Conservation (phyloP, 1,284 basidiomycete genomes). For the Naganishia liquefaciens region DNA sequence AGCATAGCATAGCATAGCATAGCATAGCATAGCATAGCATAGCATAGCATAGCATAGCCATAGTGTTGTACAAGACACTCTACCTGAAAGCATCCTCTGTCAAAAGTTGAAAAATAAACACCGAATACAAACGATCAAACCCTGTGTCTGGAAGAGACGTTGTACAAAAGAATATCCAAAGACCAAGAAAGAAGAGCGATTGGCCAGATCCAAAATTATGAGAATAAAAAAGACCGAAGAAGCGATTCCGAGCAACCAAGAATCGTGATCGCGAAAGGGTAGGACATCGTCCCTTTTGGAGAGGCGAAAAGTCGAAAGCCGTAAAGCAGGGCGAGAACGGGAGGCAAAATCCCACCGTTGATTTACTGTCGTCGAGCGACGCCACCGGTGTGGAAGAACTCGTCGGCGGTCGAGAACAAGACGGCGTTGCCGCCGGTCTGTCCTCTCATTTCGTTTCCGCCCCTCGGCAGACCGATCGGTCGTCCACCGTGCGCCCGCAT, state of each 20-base stretch:
- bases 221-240: too few relatives aligned
- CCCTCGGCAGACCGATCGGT: conserved; percentile 31
- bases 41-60: too few relatives aligned
- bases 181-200: background rate
- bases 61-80: too few relatives aligned
- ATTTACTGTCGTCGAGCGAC: background rate
- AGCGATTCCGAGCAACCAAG: background rate
- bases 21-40: too few relatives aligned
- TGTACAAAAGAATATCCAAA: background rate
- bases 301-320: conserved; percentile 9
- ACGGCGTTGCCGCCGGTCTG: conserved; percentile 33
- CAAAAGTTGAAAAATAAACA: too few relatives aligned
- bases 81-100: too few relatives aligned
- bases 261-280: background rate
- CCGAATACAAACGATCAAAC: background rate
- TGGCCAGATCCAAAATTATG: too few relatives aligned
- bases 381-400: conserved; percentile 19
- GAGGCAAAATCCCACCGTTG: background rate
- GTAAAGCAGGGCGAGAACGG: background rate
- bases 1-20: too few relatives aligned
- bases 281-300: background rate
- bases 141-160: background rate
- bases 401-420: conserved; percentile 33
- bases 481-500: conserved; percentile 30
- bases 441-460: conserved; percentile 31